A percentile compares a stretch with the other conserved stretches of the same genome.
Conservation (phyloP, 805 yeast genomes). For the Tetrapisispora phaffii region DNA sequence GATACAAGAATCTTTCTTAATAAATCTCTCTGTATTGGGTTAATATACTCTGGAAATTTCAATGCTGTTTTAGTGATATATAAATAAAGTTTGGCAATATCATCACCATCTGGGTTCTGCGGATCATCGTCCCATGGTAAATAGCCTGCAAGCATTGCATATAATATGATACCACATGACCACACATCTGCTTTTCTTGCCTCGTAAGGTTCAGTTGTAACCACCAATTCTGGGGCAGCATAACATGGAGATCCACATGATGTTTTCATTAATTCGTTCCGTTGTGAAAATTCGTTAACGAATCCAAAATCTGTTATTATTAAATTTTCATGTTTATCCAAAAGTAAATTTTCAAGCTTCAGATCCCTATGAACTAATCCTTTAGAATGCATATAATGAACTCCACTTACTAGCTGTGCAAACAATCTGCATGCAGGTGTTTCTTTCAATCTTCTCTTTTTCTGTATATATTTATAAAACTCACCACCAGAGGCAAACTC, state of each 20-base stretch:
- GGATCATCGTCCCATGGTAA: conserved; percentile 97
- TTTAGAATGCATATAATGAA: conserved; percentile 84
- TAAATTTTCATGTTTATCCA: conserved; percentile 80
- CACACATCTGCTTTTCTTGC: conserved; percentile 93
- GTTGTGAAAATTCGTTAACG: conserved; percentile 62
- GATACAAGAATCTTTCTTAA: conserved; percentile 75
- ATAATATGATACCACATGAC: conserved; percentile 92
- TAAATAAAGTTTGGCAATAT: conserved; percentile 80
- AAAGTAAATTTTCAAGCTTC: conserved; percentile 75
- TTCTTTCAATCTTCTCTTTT: conserved; percentile 80
- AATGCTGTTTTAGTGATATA: conserved; percentile 86
- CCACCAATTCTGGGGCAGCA: conserved; percentile 95
- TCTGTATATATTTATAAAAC: conserved; percentile 82
- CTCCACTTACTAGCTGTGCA: conserved; percentile 91
- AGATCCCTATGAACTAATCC: conserved; percentile 87
- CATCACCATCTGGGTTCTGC: conserved; percentile 90
- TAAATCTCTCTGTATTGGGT: conserved; percentile 84
- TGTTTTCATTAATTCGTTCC: conserved; percentile 78
- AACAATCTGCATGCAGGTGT: conserved; percentile 75
- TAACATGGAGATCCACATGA: conserved; percentile 97
- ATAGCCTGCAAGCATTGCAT: conserved; percentile 96
- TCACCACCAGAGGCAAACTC: conserved; percentile 98
- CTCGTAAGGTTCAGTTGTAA: conserved; percentile 76
- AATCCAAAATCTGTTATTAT: conserved; percentile 90
- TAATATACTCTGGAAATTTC: conserved; percentile 90